These are phyloP conservation scores for Colletotrichum sp. DNA, from an alignment of 2,329 filamentous ascomycete genomes.

Conservation along the genomic window DNA sequence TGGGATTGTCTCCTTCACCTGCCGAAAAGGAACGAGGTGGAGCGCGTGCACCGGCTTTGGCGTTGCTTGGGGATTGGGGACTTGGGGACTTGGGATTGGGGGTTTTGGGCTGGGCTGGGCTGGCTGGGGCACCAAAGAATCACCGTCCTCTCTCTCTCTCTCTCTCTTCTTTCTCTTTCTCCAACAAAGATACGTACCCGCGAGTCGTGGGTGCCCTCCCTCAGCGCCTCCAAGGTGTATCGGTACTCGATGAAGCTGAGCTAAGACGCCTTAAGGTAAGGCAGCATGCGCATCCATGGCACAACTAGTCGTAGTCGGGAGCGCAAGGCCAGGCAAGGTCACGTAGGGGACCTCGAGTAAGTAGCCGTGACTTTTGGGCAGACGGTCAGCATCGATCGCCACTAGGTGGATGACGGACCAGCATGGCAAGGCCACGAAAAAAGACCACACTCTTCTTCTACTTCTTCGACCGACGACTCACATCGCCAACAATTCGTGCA, in stretches of 20 bases:
- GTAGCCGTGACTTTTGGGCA: neutral
- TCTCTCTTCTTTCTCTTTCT: neutral
- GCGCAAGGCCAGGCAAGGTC: neutral
- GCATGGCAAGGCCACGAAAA: neutral
- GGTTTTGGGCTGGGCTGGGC: neutral
- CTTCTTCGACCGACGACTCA: neutral
- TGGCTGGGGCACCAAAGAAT: neutral
- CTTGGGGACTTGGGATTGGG: neutral
- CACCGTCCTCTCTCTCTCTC: neutral
- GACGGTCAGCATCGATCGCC: neutral
- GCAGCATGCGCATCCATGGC: neutral
- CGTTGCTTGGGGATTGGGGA: neutral
- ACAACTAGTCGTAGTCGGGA: neutral
- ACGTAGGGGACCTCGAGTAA: neutral
- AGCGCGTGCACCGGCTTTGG: neutral
- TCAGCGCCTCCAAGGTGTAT: neutral
- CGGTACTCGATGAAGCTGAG: neutral
- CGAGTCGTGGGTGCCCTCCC: neutral
- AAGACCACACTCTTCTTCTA: neutral
- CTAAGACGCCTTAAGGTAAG: neutral
- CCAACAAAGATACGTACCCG: slow-evolving; percentile 1
- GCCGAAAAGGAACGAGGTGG: slow-evolving; percentile 5
- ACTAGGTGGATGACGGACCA: neutral
- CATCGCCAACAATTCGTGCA: neutral
- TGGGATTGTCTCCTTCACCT: slow-evolving; percentile 13